These are phyloP conservation scores for Pythium chondricola DNA, from an alignment of 352 stramenopile species.

Conservation along the genomic window DNA sequence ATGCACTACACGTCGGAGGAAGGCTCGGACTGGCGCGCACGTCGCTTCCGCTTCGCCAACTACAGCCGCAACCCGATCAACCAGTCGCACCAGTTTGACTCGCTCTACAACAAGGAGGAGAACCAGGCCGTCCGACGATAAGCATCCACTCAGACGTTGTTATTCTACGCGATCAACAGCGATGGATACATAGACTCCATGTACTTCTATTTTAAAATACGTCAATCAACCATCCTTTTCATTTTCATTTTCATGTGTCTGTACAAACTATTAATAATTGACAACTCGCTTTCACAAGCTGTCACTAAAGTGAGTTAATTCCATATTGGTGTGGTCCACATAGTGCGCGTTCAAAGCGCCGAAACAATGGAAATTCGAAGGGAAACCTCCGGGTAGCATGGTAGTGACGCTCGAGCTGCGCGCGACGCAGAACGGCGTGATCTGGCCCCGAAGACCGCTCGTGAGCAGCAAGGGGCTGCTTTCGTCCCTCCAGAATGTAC, in stretches of 20 bases:
- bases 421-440: constrained; percentile 59
- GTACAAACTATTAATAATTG: no score
- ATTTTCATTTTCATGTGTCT: no score
- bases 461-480: constrained; percentile 65
- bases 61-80: constrained; percentile 42
- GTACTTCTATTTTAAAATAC: no score
- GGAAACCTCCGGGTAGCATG: constrained; percentile 24
- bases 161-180: no score
- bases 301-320: no score
- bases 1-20: constrained; percentile 16
- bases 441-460: constrained; percentile 66
- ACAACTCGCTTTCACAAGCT: no score
- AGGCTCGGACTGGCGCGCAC: constrained; percentile 24
- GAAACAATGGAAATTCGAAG: neutral
- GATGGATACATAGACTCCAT: no score
- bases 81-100: constrained; percentile 46
- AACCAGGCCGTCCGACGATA: constrained; percentile 34
- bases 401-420: constrained; percentile 61
- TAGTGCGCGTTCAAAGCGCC: no score
- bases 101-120: constrained; percentile 35
- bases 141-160: no score
- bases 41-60: constrained; percentile 36
- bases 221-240: no score
- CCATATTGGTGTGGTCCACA: no score
- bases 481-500: constrained; percentile 61